Evolutionary conservation across 306 rosid species (phyloP), one percentile per base, ranked within the genome.

Genomic region (Quercus berberidifolia): DNA sequence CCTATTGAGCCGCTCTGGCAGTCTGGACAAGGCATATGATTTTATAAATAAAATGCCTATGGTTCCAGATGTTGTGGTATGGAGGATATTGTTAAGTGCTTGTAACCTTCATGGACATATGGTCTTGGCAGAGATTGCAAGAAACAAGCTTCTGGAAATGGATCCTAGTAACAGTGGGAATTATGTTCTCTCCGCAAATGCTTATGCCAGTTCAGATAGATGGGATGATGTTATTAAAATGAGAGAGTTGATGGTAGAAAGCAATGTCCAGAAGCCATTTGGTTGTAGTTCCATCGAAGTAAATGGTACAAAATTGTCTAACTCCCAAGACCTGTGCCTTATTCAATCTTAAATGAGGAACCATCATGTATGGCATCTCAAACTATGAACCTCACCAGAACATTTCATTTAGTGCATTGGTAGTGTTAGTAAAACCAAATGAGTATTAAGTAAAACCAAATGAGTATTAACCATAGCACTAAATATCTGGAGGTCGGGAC

Each of bases 171-270:
- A 92, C 28, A 91, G 92, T 57, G 91, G 94, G 74, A 90, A 90
- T 76, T 94, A 88, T 69, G 82, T 92, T 76, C 97, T 94, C 33
- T 91, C 91, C 10, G 86, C 97, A 67, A 86, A 86, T 76, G 83
- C 89, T 71, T 94, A 92, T 41, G 95, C 95, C 1, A 87, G 88
- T 28, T 85, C 87, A 23, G 81, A 90, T 33, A 94, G 97, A 89
- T 94, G 97, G 99, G 95, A 92, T 67, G 97, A 90, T 85, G 94
- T 74, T 81, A 2, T 84, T 62, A 91, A 85, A 86, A 92, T 90
- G 77, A 94, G 97, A 85, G 84, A 85, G 84, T 55, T 86, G 79
- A 92, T 94, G 97, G 89, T 82, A 58, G 77, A 71, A 46, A 86
- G 81, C 72, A 87, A 91, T 54, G 88, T 91, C 75, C 91, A 80